Conservation (phyloP, 345 rosid genomes). For the Sisymbrium irio region DNA sequence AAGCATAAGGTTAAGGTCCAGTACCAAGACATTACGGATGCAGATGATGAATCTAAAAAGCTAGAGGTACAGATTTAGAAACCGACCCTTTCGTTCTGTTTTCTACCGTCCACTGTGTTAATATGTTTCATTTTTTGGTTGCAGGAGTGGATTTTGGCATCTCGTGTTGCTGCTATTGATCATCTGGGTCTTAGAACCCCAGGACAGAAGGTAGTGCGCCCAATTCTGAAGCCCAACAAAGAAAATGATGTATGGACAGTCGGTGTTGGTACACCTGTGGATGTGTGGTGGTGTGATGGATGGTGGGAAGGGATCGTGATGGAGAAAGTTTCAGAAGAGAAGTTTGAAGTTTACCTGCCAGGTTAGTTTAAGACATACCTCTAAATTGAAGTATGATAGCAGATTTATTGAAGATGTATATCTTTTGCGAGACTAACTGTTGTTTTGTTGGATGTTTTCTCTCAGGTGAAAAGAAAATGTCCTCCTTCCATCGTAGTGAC, state of each 20-base stretch:
- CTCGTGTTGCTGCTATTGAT: slow-evolving; percentile 55
- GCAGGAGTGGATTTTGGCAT: slow-evolving; percentile 78
- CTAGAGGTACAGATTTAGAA: slow-evolving; percentile 48
- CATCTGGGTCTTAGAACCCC: slow-evolving; percentile 43
- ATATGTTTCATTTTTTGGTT: slow-evolving; percentile 14
- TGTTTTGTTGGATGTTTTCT: not conserved
- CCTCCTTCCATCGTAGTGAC: slow-evolving; percentile 39
- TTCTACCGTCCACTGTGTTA: not conserved
- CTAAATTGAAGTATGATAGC: not conserved
- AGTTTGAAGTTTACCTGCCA: slow-evolving; percentile 59
- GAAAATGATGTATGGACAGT: slow-evolving; percentile 20
- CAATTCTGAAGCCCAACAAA: slow-evolving; percentile 22
- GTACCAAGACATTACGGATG: slow-evolving; percentile 67
- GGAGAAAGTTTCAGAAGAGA: slow-evolving; percentile 49
- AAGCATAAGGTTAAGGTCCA: slow-evolving; percentile 77
- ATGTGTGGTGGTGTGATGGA: slow-evolving; percentile 82
- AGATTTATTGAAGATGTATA: not conserved
- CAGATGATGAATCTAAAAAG: slow-evolving; percentile 59
- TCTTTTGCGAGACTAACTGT: not conserved
- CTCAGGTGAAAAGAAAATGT: slow-evolving; percentile 65
- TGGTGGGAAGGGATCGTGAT: slow-evolving; percentile 91
- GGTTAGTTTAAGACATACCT: slow-evolving; percentile 43
- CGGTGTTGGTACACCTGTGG: slow-evolving; percentile 63
- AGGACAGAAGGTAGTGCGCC: slow-evolving; percentile 63
- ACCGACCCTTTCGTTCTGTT: not conserved